Percentiles rank a stretch among this genome's conserved stretches.
phyloP scores from a whole-genome alignment of 805 yeast genomes.

The Candida nemodendra region DNA sequence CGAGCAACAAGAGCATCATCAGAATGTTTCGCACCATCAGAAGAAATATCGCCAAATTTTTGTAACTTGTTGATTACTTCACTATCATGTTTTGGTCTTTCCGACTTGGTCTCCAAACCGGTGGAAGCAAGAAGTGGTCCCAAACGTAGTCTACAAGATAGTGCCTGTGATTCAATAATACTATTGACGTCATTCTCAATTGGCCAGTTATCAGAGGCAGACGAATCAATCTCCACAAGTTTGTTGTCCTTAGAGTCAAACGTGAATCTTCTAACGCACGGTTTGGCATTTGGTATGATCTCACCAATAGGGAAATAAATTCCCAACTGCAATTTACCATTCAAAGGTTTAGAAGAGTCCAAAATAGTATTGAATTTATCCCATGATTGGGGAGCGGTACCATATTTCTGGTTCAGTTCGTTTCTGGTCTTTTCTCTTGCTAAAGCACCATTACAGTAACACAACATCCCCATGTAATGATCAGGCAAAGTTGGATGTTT shows the following conservation, averaged over 20 bases:
- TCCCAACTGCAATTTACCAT: constrained; percentile 53
- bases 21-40: constrained; percentile 51
- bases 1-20: constrained; percentile 43
- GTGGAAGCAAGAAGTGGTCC: constrained; percentile 65
- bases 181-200: constrained; percentile 65
- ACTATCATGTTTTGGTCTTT: constrained; percentile 14
- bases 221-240: constrained; percentile 33
- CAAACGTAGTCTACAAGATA: constrained; percentile 77
- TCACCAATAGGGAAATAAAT: constrained; percentile 89
- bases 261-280: constrained; percentile 57
- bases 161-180: constrained; percentile 83
- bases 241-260: constrained; percentile 34
- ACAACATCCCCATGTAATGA: constrained; percentile 91
- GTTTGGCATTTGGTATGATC: constrained; percentile 77
- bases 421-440: constrained; percentile 80
- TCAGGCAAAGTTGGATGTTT: constrained; percentile 78
- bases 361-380: constrained; percentile 56
- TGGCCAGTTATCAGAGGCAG: constrained; percentile 36
- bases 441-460: constrained; percentile 87
- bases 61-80: constrained; percentile 24
- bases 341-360: constrained; percentile 33
- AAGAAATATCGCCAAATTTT: constrained; percentile 42
- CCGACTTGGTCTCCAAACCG: constrained; percentile 4
- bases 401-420: constrained; percentile 48
- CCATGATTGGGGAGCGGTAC: constrained; percentile 45